Percentiles rank a stretch among this genome's conserved stretches.
Conservation (phyloP, 805 yeast species). For the Metschnikowia baotianmanensis region DNA sequence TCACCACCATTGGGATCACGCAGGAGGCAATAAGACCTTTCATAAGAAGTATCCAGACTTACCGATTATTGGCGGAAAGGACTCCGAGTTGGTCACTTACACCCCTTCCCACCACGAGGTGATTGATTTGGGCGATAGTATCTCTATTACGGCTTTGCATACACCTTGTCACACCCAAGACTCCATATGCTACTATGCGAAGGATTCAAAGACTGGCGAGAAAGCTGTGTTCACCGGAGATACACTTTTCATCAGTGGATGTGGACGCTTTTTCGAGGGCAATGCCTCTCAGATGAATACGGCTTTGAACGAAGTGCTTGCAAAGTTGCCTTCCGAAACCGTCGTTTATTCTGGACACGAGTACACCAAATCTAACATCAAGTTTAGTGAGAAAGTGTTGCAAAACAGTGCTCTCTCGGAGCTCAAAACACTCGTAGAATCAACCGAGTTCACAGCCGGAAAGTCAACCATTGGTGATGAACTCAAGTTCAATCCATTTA, state of each 20-base stretch:
- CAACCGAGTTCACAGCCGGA: constrained; percentile 80
- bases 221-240: constrained; percentile 92
- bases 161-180: constrained; percentile 99
- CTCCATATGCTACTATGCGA: constrained; percentile 81
- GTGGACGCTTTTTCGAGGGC: constrained; percentile 97
- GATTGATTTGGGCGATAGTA: constrained; percentile 58
- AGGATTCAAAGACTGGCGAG: constrained; percentile 61
- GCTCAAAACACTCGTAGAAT: constrained; percentile 49
- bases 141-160: constrained; percentile 76
- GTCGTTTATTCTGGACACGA: constrained; percentile 93
- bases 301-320: constrained; percentile 61
- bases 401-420: constrained; percentile 50
- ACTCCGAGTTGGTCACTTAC: constrained; percentile 67
- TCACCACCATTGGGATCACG: constrained; percentile 94
- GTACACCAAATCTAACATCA: constrained; percentile 79
- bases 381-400: constrained; percentile 68
- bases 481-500: constrained; percentile 79
- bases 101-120: constrained; percentile 67
- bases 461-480: constrained; percentile 83
- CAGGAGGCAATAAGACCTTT: constrained; percentile 72
- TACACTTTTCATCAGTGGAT: constrained; percentile 89
- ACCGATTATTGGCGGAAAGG: constrained; percentile 81
- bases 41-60: constrained; percentile 43
- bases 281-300: constrained; percentile 73
- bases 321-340: constrained; percentile 64